Base-by-base conservation (phyloP, 202 grass and related monocot species). In the Setaria italica region DNA sequence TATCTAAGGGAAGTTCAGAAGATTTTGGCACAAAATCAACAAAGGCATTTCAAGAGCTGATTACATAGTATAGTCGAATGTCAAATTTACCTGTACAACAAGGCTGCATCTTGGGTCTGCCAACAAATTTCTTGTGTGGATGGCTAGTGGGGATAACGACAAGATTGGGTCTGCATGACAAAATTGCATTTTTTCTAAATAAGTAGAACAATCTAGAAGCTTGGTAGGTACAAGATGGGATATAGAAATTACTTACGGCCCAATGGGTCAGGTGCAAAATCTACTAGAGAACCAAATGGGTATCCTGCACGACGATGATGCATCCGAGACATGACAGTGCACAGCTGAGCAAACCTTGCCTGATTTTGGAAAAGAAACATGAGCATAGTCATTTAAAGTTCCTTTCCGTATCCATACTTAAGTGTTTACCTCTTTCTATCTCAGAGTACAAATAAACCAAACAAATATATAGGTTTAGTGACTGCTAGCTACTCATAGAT, bases 71-170 rank as follows among this genome's bases (percentile, higher is more conserved):
- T 59, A 75, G 4, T 51, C 39, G 3, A 53, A 47, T 76, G 63
- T 34, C 56, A 67, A 83, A 79, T 47, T 77, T 80, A 97, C 94
- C 88, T 97, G 94, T 34, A 97, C 94, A 49, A 97, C 89, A 79
- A 97, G 82, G 1, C 89, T 97, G 75, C 89, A 97, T 85, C 87
- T 97, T 77, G 91, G 89, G 67, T 97, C 89, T 7, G 89, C 91
- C 82, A 93, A 78, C 41, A 97, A 81, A 91, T 97, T 93, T 73
- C 94, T 89, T n/a, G 94, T 97, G 87, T 97, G 94, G 75, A 96
- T 96, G 9, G 94, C 94, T 67, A 96, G 83, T 0, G 91, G 91
- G 60, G 94, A 96, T 49, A 96, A 83, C 66, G 91, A 96, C 80
- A 93, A 93, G 39, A 97, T 93, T 30, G 94, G 94, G 79, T 93